A percentile compares a stretch with the other conserved stretches of the same genome.
phyloP scores from a whole-genome alignment of 148 eudicot species.

The Drosera capensis region DNA sequence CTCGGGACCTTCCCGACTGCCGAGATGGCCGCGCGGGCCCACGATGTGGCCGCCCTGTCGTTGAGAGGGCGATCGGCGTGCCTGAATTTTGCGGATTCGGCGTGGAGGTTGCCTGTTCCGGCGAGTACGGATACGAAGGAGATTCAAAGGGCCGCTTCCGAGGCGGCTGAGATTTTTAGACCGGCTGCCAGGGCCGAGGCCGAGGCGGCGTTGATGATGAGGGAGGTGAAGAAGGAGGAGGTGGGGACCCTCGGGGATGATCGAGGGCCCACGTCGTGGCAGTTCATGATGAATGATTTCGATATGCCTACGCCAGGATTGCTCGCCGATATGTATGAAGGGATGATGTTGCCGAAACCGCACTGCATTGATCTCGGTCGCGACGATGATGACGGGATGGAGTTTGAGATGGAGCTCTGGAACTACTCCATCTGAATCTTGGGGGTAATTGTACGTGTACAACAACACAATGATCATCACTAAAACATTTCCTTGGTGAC shows the following conservation, averaged over 20 bases:
- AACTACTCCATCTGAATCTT: constrained; percentile 6
- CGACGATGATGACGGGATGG: constrained; percentile 5
- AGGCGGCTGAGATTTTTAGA: constrained; percentile 17
- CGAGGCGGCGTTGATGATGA: neutral
- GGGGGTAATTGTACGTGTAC: neutral
- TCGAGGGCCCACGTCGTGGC: no score
- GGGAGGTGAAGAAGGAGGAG: neutral
- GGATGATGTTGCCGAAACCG: constrained; percentile 61
- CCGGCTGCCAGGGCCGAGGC: neutral
- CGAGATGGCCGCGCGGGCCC: constrained; percentile 52
- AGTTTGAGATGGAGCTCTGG: constrained; percentile 16
- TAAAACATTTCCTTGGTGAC: constrained; percentile 11
- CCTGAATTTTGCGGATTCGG: constrained; percentile 38
- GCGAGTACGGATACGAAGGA: constrained; percentile 29
- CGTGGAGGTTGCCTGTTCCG: constrained; percentile 23
- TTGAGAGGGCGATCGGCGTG: constrained; percentile 25
- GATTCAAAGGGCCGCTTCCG: constrained; percentile 34
- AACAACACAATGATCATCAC: neutral
- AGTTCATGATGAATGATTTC: constrained; percentile 15
- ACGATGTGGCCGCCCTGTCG: constrained; percentile 51
- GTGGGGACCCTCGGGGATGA: neutral
- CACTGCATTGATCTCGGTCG: neutral
- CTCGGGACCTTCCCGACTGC: constrained; percentile 43
- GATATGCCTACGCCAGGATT: constrained; percentile 59
- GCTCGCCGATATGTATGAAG: constrained; percentile 66